phyloP scores from a whole-genome alignment of 352 stramenopile genomes.

The Bremia lactucae region DNA sequence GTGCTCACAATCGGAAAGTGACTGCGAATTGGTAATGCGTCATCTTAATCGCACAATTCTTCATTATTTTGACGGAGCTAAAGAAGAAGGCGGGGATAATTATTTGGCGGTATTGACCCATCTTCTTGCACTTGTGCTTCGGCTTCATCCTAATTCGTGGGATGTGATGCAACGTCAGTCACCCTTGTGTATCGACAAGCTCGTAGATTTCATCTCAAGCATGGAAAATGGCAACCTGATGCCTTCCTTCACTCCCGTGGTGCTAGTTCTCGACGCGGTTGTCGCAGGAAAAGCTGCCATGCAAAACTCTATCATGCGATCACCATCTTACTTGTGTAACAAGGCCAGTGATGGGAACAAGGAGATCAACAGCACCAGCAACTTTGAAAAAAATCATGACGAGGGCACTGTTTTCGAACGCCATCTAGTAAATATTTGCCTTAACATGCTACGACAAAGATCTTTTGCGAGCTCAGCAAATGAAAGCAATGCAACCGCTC shows the following conservation, averaged over 20 bases:
- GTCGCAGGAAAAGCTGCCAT: slow-evolving; percentile 19
- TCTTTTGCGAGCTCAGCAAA: slow-evolving; percentile 4
- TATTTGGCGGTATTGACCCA: slow-evolving; percentile 50
- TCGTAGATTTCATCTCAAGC: slow-evolving; percentile 30
- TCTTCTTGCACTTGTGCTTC: slow-evolving; percentile 61
- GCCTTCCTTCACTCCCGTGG: slow-evolving; percentile 40
- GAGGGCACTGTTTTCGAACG: slow-evolving; percentile 21
- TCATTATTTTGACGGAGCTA: slow-evolving; percentile 23
- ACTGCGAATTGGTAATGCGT: slow-evolving; percentile 41
- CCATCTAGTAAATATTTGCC: slow-evolving; percentile 26
- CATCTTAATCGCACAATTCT: slow-evolving; percentile 42
- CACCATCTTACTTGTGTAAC: background rate
- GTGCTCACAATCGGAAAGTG: slow-evolving; percentile 40
- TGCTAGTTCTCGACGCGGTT: slow-evolving; percentile 60
- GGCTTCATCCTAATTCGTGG: slow-evolving; percentile 36
- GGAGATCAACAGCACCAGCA: slow-evolving; percentile 3
- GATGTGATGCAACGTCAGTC: slow-evolving; percentile 27
- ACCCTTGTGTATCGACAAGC: slow-evolving; percentile 36
- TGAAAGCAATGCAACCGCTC: slow-evolving; percentile 25
- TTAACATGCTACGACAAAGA: slow-evolving; percentile 20
- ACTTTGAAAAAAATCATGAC: background rate
- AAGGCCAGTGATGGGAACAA: slow-evolving; percentile 9
- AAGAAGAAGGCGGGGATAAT: slow-evolving; percentile 18
- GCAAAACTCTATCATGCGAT: slow-evolving; percentile 1
- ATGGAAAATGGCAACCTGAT: slow-evolving; percentile 8